Conservation (phyloP, 805 yeast species). For the Sugiyamaella americana region DNA sequence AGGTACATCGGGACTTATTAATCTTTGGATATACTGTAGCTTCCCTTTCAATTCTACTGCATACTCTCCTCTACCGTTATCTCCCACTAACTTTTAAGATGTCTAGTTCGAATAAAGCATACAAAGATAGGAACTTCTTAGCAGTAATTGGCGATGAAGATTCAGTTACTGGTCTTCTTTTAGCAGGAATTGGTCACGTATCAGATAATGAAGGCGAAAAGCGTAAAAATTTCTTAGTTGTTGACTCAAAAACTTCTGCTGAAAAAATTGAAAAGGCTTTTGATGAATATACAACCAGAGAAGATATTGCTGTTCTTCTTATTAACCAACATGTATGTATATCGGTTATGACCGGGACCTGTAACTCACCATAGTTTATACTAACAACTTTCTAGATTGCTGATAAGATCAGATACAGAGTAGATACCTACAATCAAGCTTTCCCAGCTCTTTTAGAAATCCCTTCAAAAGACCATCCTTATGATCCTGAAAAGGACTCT, state of each 20-base stretch:
- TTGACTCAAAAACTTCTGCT: slow-evolving; percentile 69
- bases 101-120: slow-evolving; percentile 1
- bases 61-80: not conserved
- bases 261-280: slow-evolving; percentile 74
- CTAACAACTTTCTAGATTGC: slow-evolving; percentile 51
- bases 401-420: slow-evolving; percentile 73
- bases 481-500: slow-evolving; percentile 97
- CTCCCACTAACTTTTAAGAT: too few relatives aligned
- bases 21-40: too few relatives aligned
- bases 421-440: slow-evolving; percentile 80
- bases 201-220: slow-evolving; percentile 42
- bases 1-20: too few relatives aligned
- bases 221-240: slow-evolving; percentile 75
- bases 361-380: too few relatives aligned
- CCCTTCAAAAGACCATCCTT: slow-evolving; percentile 97
- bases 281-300: slow-evolving; percentile 68
- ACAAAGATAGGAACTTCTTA: slow-evolving; percentile 62
- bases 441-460: slow-evolving; percentile 96
- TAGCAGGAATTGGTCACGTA: slow-evolving; percentile 94
- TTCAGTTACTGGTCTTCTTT: slow-evolving; percentile 88
- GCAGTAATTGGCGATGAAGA: slow-evolving; percentile 98
- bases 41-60: not conserved
- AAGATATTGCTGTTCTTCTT: slow-evolving; percentile 86
- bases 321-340: slow-evolving; percentile 71
- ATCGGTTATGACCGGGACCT: too few relatives aligned